These are phyloP conservation scores for Penicillium sp. DNA, from an alignment of 2,329 filamentous ascomycete species.

Conservation along the genomic window DNA sequence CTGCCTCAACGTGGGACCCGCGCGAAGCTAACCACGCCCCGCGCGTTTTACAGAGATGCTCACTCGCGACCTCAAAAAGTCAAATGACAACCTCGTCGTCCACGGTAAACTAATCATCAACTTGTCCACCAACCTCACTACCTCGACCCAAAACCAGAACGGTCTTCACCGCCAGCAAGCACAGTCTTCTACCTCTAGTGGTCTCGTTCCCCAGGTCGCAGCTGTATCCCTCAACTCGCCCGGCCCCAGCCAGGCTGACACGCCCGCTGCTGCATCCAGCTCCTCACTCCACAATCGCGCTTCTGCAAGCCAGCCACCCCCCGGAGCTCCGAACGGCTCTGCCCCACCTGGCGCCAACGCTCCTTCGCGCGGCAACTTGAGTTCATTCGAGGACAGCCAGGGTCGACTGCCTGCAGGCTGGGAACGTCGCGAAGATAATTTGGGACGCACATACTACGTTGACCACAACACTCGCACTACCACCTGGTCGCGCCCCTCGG, in stretches of 20 bases:
- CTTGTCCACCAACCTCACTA: slow-evolving; percentile 82
- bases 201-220: slow-evolving; percentile 40
- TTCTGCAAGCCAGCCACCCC: slow-evolving; percentile 40
- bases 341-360: slow-evolving; percentile 39
- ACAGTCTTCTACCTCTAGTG: slow-evolving; percentile 41
- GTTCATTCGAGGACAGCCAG: slow-evolving; percentile 95
- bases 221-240: slow-evolving; percentile 29
- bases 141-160: slow-evolving; percentile 63
- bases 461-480: slow-evolving; percentile 97
- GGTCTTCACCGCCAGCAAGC: slow-evolving; percentile 39
- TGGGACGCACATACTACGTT: slow-evolving; percentile 95
- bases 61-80: slow-evolving; percentile 94
- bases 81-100: slow-evolving; percentile 95
- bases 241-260: slow-evolving; percentile 33
- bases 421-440: slow-evolving; percentile 93
- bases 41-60: slow-evolving; percentile 74
- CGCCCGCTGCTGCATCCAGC: slow-evolving; percentile 35
- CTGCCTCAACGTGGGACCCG: slow-evolving; percentile 5
- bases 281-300: slow-evolving; percentile 39
- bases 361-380: slow-evolving; percentile 64
- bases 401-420: slow-evolving; percentile 89
- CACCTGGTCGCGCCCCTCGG: slow-evolving; percentile 91
- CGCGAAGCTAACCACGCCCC: slow-evolving; percentile 17
- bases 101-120: slow-evolving; percentile 98
- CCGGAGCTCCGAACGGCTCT: slow-evolving; percentile 43